phyloP scores from a whole-genome alignment of 257 asterid genomes.

The Leptodermis oblonga region DNA sequence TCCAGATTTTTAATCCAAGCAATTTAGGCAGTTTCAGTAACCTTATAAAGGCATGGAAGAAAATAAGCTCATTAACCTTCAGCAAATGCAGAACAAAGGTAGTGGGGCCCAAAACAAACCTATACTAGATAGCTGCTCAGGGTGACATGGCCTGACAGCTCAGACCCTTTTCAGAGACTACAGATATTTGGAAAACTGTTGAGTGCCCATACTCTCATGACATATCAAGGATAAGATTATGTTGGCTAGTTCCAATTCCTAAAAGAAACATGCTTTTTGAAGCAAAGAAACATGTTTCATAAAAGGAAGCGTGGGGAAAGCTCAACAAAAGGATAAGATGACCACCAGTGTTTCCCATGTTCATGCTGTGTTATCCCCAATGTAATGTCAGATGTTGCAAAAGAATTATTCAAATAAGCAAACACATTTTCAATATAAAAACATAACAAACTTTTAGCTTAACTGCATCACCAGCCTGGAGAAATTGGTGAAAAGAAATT shows the following conservation, averaged over 20 bases:
- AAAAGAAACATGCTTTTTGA: conserved; percentile 25
- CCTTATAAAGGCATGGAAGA: not conserved
- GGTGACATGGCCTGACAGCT: conserved; percentile 24
- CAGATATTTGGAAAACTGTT: conserved; percentile 31
- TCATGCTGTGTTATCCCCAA: not conserved
- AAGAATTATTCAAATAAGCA: not conserved
- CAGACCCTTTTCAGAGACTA: conserved; percentile 25
- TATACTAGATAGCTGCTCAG: conserved; percentile 21
- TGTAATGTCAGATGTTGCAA: not conserved
- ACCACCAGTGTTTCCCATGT: conserved; percentile 1
- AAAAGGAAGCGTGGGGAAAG: conserved; percentile 38
- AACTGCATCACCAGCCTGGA: not conserved
- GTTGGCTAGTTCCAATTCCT: conserved; percentile 24
- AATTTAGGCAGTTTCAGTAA: not conserved
- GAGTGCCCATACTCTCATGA: conserved; percentile 59
- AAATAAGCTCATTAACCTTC: not conserved
- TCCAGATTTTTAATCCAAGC: not conserved
- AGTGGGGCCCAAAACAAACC: conserved; percentile 18
- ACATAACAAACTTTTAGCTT: not conserved
- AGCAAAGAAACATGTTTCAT: conserved; percentile 36
- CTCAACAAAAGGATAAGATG: conserved; percentile 17
- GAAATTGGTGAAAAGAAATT: not conserved
- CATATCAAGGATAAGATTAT: conserved; percentile 43
- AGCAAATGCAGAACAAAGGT: not conserved
- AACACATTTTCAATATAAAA: not conserved